Evolutionary conservation across 192 early-diverging fungal species (phyloP).

Genomic region (Entomortierella chlamydospora): DNA sequence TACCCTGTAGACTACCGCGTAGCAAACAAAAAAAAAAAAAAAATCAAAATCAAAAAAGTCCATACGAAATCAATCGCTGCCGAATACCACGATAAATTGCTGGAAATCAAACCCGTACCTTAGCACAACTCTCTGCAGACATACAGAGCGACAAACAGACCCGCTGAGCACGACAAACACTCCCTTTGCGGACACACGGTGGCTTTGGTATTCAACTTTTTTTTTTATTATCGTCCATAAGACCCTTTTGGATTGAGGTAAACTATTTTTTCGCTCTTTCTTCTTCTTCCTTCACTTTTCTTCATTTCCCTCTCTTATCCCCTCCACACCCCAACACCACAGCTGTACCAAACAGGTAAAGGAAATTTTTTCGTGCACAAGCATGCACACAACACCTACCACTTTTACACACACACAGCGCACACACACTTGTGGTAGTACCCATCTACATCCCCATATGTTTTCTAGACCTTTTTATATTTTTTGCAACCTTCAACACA

Average conservation of each 20-base stretch:
- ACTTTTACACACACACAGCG: neutral
- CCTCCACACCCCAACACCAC: constrained; percentile 13
- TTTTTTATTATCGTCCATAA: neutral
- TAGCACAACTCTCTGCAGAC: neutral
- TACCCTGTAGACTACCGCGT: constrained; percentile 5
- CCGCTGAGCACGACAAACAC: neutral
- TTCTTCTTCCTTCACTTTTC: constrained; percentile 7
- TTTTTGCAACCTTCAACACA: neutral
- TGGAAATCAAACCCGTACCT: constrained; percentile 5
- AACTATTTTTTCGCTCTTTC: constrained; percentile 9
- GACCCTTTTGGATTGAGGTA: neutral
- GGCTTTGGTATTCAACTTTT: constrained; percentile 1
- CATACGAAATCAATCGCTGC: constrained; percentile 23
- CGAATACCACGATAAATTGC: neutral
- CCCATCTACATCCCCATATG: neutral
- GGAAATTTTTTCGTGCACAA: constrained; percentile 1
- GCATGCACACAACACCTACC: neutral
- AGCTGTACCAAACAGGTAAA: neutral
- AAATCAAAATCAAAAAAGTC: neutral
- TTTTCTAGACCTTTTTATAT: constrained; percentile 8
- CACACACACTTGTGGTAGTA: no score
- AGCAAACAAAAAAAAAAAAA: neutral
- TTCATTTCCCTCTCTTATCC: constrained; percentile 4
- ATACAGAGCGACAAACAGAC: constrained; percentile 10
- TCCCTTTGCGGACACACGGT: constrained; percentile 2